phyloP scores from a whole-genome alignment of 2,329 filamentous ascomycete genomes.

The Ciborinia camelliae region DNA sequence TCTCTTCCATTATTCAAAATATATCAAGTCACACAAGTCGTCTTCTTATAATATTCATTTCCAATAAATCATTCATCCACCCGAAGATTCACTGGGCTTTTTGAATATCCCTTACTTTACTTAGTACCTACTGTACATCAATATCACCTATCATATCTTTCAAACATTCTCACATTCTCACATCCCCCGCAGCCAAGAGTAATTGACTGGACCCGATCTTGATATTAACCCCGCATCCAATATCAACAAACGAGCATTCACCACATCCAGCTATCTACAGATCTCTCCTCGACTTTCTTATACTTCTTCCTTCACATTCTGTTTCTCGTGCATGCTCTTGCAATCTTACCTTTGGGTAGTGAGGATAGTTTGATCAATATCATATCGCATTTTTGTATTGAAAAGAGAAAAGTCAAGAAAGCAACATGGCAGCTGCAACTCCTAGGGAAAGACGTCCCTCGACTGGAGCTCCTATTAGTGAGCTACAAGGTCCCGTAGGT shows the following conservation, averaged over 20 bases:
- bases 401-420: background rate
- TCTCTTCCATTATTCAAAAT: too few relatives aligned
- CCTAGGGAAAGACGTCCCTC: slow-evolving; percentile 73
- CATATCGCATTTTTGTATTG: background rate
- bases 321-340: background rate
- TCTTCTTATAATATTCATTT: background rate
- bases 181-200: background rate
- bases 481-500: slow-evolving; percentile 82
- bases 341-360: too few relatives aligned
- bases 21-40: background rate
- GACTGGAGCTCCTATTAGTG: slow-evolving; percentile 75
- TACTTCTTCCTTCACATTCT: background rate
- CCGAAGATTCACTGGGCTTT: background rate
- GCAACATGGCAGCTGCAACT: background rate
- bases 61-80: too few relatives aligned
- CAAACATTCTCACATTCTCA: too few relatives aligned
- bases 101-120: background rate
- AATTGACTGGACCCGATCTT: slow-evolving; percentile 1
- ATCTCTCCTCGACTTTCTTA: too few relatives aligned
- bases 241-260: background rate
- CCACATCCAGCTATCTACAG: too few relatives aligned
- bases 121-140: background rate
- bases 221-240: slow-evolving; percentile 1
- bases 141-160: background rate
- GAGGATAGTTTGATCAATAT: background rate